Base-by-base conservation (phyloP, 2,329 filamentous ascomycete species). In the Rhynchosporium agropyri region DNA sequence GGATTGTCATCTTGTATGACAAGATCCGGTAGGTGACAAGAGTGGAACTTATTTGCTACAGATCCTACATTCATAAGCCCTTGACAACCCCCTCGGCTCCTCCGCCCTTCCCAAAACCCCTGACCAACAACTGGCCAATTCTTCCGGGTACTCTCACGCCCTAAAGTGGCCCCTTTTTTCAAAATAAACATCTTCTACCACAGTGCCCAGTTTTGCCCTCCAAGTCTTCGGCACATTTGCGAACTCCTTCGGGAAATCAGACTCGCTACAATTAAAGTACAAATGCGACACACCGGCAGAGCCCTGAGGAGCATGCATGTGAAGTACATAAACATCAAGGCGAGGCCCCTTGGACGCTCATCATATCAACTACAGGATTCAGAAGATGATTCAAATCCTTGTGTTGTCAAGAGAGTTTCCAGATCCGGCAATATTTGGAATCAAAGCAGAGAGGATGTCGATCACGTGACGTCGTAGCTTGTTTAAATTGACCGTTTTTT, bases 241-340 rank as follows among this genome's bases (percentile, higher is more conserved):
- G 1, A 90, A 56, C 61, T 90, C 87, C 67, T 75, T 78, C 0
- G 86, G 86, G 66, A 86, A 87, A 62, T 82, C 78, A 1, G 79
- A 20, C 20, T 74, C 0, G 78, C 77, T 74, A 92, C 89, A 69
- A 91, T 91, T 76, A 93, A 93, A 51, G 91, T 90, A 10, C 87
- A 76, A 6, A 83, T 71, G 20, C 63, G 82, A 85, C 0, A 89
- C 88, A 2, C 84, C 85, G 0, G 89, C 20, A 20, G 20, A 20
- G 20, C 20, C 20, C 20, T 20, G 20, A 20, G 20, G 20, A 20
- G 20, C 20, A 20, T 20, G 20, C 20, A 20, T 20, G 20, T 20
- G 20, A 20, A 20, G 20, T 20, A 20, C 20, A 20, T 20, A 20
- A 20, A 20, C 1, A 20, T 20, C 20, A 20, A 20, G 20, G 20